Conservation (phyloP, 2,329 filamentous ascomycete genomes). For the Xylariaceae sp. region DNA sequence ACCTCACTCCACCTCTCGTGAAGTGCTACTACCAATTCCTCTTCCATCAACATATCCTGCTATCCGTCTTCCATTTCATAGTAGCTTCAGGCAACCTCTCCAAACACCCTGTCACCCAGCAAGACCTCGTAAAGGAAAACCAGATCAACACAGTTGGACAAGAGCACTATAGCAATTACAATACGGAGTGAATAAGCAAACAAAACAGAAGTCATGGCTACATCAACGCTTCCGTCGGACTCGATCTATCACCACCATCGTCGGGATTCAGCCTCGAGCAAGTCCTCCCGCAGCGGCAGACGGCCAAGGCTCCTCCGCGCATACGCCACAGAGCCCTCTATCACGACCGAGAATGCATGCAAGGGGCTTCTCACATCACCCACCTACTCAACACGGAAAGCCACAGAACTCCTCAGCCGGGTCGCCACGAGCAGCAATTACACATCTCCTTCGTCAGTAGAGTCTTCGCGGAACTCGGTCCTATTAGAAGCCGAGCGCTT, state of each 20-base stretch:
- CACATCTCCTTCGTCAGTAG: slow-evolving; percentile 34
- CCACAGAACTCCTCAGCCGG: slow-evolving; percentile 52
- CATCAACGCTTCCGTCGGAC: slow-evolving; percentile 32
- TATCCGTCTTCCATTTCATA: background rate
- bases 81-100: too few species aligned
- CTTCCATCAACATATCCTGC: slow-evolving; percentile 6
- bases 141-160: too few species aligned
- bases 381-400: slow-evolving; percentile 45
- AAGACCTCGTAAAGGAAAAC: too few species aligned
- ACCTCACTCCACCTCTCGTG: too few species aligned
- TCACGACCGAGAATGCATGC: slow-evolving; percentile 53
- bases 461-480: slow-evolving; percentile 36
- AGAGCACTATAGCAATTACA: too few species aligned
- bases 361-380: slow-evolving; percentile 43
- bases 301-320: slow-evolving; percentile 53
- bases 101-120: too few species aligned
- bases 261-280: slow-evolving; percentile 40
- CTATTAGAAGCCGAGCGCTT: slow-evolving; percentile 29
- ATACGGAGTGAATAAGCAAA: background rate
- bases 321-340: slow-evolving; percentile 53
- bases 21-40: slow-evolving; percentile 1
- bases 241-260: slow-evolving; percentile 28
- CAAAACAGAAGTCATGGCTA: slow-evolving; percentile 31
- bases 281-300: slow-evolving; percentile 33
- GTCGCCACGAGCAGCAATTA: slow-evolving; percentile 48